phyloP scores from a whole-genome alignment of 2,329 filamentous ascomycete species.

The Claviceps lovelessii region DNA sequence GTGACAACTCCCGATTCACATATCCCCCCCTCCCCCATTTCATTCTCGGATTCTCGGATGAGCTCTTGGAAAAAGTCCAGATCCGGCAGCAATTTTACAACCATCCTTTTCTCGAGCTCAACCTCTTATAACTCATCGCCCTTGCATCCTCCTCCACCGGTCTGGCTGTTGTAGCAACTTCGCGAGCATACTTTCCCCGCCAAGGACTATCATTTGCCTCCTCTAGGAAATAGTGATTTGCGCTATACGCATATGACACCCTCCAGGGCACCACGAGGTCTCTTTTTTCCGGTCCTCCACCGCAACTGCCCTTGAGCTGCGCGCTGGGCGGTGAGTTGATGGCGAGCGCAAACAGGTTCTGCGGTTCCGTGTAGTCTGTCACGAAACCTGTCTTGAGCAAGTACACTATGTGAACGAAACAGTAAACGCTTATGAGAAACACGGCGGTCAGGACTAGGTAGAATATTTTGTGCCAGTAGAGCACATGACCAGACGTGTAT shows the following conservation, averaged over 20 bases:
- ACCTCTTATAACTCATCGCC: constrained; percentile 15
- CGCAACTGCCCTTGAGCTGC: constrained; percentile 24
- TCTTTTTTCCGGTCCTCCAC: constrained; percentile 19
- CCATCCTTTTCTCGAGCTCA: constrained; percentile 15
- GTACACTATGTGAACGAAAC: constrained; percentile 43
- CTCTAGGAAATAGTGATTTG: constrained; percentile 30
- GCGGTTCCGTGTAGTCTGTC: constrained; percentile 66
- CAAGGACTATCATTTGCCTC: constrained; percentile 18
- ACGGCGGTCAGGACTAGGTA: constrained; percentile 50
- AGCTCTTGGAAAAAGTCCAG: background rate
- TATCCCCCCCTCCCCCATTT: background rate
- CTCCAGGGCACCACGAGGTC: constrained; percentile 29
- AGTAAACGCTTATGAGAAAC: constrained; percentile 52
- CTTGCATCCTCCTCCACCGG: constrained; percentile 7
- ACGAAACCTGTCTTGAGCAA: constrained; percentile 38
- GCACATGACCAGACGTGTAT: constrained; percentile 53
- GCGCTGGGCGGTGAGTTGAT: constrained; percentile 40
- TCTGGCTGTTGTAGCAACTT: constrained; percentile 13
- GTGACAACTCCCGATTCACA: background rate
- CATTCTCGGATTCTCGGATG: background rate
- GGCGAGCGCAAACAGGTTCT: constrained; percentile 58
- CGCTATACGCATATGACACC: constrained; percentile 22
- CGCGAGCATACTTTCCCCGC: constrained; percentile 13
- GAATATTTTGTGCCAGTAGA: constrained; percentile 50
- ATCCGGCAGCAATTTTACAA: constrained; percentile 7